phyloP scores from a whole-genome alignment of 148 eudicot genomes.

The Hydrangea macrophylla region DNA sequence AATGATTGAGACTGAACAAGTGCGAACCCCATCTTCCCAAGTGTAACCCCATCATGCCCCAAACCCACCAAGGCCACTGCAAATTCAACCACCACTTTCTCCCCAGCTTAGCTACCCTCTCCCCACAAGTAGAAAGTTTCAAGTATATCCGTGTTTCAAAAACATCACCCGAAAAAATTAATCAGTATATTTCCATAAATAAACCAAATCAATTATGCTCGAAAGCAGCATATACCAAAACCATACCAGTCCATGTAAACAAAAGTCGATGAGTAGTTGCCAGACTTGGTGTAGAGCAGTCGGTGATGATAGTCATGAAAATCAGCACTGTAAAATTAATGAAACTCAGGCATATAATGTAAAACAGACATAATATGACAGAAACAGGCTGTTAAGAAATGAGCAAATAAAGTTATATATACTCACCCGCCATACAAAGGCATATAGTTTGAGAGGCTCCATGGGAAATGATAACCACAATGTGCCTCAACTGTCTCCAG shows the following conservation, averaged over 20 bases:
- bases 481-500: slow-evolving; percentile 97
- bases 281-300: slow-evolving; percentile 81
- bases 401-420: slow-evolving; percentile 4
- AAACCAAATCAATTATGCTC: not conserved
- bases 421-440: slow-evolving; percentile 91
- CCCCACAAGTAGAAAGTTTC: no score
- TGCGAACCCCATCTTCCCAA: no score
- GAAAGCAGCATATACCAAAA: not conserved
- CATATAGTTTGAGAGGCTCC: slow-evolving; percentile 87
- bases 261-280: slow-evolving; percentile 95
- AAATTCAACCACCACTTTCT: not conserved
- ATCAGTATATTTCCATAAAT: not conserved
- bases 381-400: not conserved
- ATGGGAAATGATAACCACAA: slow-evolving; percentile 91
- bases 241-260: slow-evolving; percentile 88
- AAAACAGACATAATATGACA: not conserved
- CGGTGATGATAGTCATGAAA: slow-evolving; percentile 98
- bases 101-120: not conserved
- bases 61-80: not conserved
- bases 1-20: no score
- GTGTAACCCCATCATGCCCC: not conserved
- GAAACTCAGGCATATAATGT: slow-evolving; percentile 1
- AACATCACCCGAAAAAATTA: no score
- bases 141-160: no score
- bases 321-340: slow-evolving; percentile 58